Conservation (phyloP, 805 yeast genomes). For the Yueomyces sinensis region DNA sequence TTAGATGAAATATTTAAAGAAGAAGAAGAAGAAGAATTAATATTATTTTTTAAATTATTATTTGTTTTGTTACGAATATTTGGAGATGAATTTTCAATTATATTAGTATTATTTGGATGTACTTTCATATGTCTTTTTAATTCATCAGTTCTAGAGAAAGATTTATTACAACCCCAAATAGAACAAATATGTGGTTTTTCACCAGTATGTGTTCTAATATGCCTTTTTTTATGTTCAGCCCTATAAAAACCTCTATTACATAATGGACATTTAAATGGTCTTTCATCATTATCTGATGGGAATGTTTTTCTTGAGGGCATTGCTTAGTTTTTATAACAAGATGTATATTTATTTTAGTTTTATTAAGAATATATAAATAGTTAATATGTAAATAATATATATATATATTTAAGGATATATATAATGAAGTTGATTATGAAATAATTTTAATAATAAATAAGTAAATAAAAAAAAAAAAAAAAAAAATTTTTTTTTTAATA, state of each 20-base stretch:
- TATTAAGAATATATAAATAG: no score
- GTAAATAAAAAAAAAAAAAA: no score
- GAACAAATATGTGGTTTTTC: slow-evolving; percentile 80
- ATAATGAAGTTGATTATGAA: no score
- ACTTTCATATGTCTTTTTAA: slow-evolving; percentile 56
- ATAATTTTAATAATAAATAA: no score
- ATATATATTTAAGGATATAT: no score
- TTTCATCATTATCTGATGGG: slow-evolving; percentile 13
- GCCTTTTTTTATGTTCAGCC: slow-evolving; percentile 80
- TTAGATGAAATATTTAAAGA: neutral
- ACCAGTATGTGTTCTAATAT: slow-evolving; percentile 83
- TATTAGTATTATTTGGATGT: no score
- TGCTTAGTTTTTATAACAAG: no score
- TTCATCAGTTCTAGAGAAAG: slow-evolving; percentile 72
- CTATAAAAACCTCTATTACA: slow-evolving; percentile 80
- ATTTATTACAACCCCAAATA: slow-evolving; percentile 65
- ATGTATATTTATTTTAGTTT: no score
- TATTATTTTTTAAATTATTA: neutral
- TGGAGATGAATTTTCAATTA: no score
- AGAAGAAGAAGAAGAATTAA: neutral
- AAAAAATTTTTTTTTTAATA: no score
- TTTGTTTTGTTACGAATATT: no score
- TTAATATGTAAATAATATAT: no score
- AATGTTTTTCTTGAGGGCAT: slow-evolving; percentile 1
- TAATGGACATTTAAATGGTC: slow-evolving; percentile 75